Percentiles rank a stretch among this genome's conserved stretches.
phyloP scores from a whole-genome alignment of 495 filamentous ascomycete species.

The Hypoxylon perforatum region DNA sequence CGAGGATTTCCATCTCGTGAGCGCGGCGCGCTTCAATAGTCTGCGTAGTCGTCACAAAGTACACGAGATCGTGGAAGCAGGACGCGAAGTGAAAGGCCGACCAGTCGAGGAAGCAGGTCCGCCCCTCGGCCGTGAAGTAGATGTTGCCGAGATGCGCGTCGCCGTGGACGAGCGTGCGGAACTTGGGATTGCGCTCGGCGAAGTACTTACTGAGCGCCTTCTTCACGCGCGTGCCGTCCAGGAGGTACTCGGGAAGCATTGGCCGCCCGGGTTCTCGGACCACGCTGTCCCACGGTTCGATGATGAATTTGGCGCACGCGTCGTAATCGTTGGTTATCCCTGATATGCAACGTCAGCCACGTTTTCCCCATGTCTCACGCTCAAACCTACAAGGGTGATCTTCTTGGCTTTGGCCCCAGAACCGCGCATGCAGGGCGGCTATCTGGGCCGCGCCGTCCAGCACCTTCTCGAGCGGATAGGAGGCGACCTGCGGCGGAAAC shows the following conservation, averaged over 20 bases:
- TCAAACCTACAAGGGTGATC: slow-evolving; percentile 44
- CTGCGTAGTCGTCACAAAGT: slow-evolving; percentile 47
- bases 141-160: slow-evolving; percentile 47
- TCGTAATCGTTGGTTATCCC: slow-evolving; percentile 39
- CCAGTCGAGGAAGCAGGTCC: slow-evolving; percentile 52
- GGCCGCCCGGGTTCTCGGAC: slow-evolving; percentile 41
- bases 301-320: slow-evolving; percentile 33
- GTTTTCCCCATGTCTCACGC: background rate
- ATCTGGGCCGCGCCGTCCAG: slow-evolving; percentile 47
- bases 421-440: slow-evolving; percentile 49
- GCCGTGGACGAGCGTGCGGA: slow-evolving; percentile 47
- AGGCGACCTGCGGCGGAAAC: slow-evolving; percentile 43
- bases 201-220: slow-evolving; percentile 45
- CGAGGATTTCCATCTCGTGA: slow-evolving; percentile 46
- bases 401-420: slow-evolving; percentile 45
- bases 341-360: slow-evolving; percentile 7
- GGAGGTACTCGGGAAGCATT: slow-evolving; percentile 38
- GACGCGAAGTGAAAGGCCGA: slow-evolving; percentile 47
- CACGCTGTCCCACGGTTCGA: slow-evolving; percentile 37
- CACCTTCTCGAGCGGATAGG: slow-evolving; percentile 46
- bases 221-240: slow-evolving; percentile 43
- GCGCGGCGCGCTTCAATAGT: slow-evolving; percentile 46
- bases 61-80: slow-evolving; percentile 50
- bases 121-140: slow-evolving; percentile 36
- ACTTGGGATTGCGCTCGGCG: slow-evolving; percentile 40